Base-by-base conservation (phyloP, 2,329 filamentous ascomycete genomes). In the Chaetomium olivaceum region DNA sequence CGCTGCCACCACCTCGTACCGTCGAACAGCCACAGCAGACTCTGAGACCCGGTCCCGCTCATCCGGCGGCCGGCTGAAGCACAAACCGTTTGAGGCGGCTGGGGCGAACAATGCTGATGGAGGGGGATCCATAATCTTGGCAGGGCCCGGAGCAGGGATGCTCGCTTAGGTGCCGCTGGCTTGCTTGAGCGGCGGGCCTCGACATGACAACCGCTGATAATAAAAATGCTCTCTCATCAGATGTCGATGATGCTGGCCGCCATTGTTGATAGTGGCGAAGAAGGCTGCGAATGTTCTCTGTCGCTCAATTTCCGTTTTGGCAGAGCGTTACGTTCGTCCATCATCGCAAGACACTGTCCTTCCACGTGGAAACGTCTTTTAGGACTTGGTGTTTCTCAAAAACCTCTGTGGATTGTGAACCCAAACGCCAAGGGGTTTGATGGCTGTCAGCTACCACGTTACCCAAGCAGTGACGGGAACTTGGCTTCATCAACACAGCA, bases 61-160 rank as follows among this genome's bases (percentile, higher is more conserved):
- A 62, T 61, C 65, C 69, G 71, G 68, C 61, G 66, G 62, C 61
- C 61, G 68, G 71, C 67, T 74, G 73, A 74, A 64, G 73, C 73
- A 74, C 55, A 71, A 67, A 69, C 65, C 51, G 73, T 75, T 74
- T 74, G 71, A 74, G 69, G 68, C 46, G 54, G 64, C 50, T 46
- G 57, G 64, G 67, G 25, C 50, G 54, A 43, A 68, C 63, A 67
- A 67, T 43, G 55, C 54, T 62, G 50, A 63, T 56, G 39, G 14
- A 63, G 12, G 14, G 25, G 16, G 48, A 52, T 43, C 62, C 62
- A 36, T 56, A 39, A n/a, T 7, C n/a, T 16, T 59, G 62, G 16
- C 46, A 29, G 21, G 48, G 21, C 23, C 33, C 23, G 27, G 43
- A 19, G 27, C 46, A 60, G 43, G 58, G 58, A 25, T 60, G 36